These are phyloP conservation scores for Rhytidiadelphus loreus DNA, from an alignment of 225 moss, liverwort and hornwort genomes.

Conservation along the genomic window DNA sequence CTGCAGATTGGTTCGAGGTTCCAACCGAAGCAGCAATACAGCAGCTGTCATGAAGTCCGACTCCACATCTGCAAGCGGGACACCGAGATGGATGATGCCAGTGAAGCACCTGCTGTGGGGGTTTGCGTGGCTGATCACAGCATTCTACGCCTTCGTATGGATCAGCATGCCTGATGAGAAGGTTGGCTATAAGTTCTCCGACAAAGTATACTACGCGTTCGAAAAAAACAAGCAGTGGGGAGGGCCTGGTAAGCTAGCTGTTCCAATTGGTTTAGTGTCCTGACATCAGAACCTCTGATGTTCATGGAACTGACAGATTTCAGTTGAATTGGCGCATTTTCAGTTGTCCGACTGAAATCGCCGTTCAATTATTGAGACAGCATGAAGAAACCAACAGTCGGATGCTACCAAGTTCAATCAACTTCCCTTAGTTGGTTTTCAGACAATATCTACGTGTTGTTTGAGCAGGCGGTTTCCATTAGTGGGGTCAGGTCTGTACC, in stretches of 20 bases:
- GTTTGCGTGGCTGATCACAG: neutral
- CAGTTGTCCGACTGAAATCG: neutral
- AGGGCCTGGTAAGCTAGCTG: neutral
- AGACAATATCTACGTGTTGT: neutral
- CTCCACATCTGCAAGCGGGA: neutral
- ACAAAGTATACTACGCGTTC: neutral
- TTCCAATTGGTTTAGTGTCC: neutral
- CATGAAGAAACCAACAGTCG: neutral
- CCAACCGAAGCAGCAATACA: neutral
- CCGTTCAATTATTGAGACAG: neutral
- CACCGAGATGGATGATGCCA: neutral
- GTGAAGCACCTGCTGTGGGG: neutral
- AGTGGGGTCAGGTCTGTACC: neutral
- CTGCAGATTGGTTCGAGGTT: neutral
- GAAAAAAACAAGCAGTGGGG: slow-evolving; percentile 8
- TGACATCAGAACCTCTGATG: neutral
- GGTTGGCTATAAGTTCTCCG: neutral
- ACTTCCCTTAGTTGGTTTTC: neutral
- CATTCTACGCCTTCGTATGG: slow-evolving; percentile 9
- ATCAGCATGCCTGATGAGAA: neutral
- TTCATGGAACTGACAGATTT: neutral
- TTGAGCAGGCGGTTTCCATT: neutral
- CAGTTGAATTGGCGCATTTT: too few species aligned
- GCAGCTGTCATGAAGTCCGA: neutral
- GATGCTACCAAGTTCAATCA: neutral